Conservation (phyloP, 2,329 filamentous ascomycete species). For the Clonostachys sp. region DNA sequence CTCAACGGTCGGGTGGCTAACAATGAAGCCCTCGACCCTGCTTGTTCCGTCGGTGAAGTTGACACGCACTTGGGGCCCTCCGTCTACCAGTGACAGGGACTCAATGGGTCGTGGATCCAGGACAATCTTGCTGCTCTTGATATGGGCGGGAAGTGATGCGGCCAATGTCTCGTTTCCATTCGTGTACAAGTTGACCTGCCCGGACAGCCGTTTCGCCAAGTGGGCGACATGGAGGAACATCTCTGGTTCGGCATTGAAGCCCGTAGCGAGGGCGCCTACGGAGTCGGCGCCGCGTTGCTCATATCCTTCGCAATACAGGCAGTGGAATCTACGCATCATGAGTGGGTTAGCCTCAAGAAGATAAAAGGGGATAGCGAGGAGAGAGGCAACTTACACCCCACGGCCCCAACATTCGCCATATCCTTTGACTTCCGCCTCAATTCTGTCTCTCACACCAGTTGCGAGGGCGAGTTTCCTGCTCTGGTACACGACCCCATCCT, state of each 20-base stretch:
- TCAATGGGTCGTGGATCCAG: constrained; percentile 27
- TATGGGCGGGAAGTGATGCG: constrained; percentile 12
- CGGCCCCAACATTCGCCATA: constrained; percentile 50
- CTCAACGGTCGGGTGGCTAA: constrained; percentile 26
- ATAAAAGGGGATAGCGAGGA: neutral
- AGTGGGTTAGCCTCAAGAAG: neutral
- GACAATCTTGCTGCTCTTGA: constrained; percentile 24
- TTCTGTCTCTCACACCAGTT: constrained; percentile 44
- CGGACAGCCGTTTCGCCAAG: constrained; percentile 36
- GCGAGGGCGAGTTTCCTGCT: constrained; percentile 52
- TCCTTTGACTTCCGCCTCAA: constrained; percentile 42
- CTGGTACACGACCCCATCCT: constrained; percentile 30
- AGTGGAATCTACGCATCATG: constrained; percentile 40
- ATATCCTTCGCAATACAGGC: constrained; percentile 55
- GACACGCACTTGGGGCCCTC: constrained; percentile 20
- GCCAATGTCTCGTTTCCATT: constrained; percentile 31
- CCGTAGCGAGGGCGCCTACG: constrained; percentile 39
- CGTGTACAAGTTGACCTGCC: constrained; percentile 45
- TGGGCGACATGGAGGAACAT: constrained; percentile 31
- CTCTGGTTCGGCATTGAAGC: constrained; percentile 17
- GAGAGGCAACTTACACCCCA: constrained; percentile 34
- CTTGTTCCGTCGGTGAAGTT: constrained; percentile 30
- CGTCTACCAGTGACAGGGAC: constrained; percentile 16
- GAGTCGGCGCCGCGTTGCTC: constrained; percentile 45
- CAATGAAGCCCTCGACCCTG: constrained; percentile 31